Evolutionary conservation across 2,329 filamentous ascomycete species (phyloP), one percentile per base, ranked within the genome.

Genomic region (Epichloe amarillans): DNA sequence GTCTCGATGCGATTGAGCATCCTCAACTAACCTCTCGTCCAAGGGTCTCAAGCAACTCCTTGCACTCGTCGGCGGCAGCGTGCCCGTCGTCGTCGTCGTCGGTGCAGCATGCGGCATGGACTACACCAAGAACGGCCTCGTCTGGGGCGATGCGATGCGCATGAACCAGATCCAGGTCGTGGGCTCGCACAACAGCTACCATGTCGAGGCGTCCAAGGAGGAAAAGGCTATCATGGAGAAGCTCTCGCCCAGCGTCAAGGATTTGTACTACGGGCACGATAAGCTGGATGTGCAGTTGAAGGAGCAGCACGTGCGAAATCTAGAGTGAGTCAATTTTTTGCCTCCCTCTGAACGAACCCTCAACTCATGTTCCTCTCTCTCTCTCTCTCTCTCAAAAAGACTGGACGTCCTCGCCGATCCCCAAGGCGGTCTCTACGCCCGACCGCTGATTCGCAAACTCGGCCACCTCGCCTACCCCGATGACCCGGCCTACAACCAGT

Each of bases 101-200:
- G 15, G 30, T 14, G 26, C 42, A 11, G 30, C 37, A 33, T 49
- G 40, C 40, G 8, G 39, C 33, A 44, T 19, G 33, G 46, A 51
- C 23, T 60, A 62, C 54, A 57, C 56, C 33, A 57, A 56, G 39
- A 64, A 65, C 49, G 60, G 60, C 43, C 62, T 66, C 33, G 61
- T 54, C 19, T 67, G 64, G 64, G 58, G 62, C 14, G 41, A 56
- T 21, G 52, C 54, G 15, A 58, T 75, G 47, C 72, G 71, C 47
- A 69, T 76, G 63, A 76, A 76, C 58, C 71, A 76, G 45, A 69
- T 75, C 45, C 73, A 76, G 56, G 68, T 75, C 41, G 61, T 75
- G 38, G 73, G 72, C 55, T 73, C 72, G 0, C 73, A 76, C 58
- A 76, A 76, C 60, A 72, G 68, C 54, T 76, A 76, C 59, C 73